Base-by-base conservation (phyloP, 2,329 filamentous ascomycete genomes). In the Diplodia sapinea region DNA sequence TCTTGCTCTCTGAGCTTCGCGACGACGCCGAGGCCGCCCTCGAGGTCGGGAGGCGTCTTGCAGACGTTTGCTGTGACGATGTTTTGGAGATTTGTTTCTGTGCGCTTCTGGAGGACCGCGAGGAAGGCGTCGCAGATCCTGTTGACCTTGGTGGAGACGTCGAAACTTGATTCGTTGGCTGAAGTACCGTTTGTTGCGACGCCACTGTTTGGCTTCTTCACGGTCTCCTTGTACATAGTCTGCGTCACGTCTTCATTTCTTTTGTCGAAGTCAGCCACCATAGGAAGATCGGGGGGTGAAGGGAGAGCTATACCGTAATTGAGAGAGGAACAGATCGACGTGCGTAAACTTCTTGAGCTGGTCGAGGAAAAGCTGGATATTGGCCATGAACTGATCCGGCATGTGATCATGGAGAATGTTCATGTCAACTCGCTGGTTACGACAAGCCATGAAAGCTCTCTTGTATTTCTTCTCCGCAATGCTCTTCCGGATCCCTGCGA, bases 401-500 rank as follows among this genome's bases (percentile, higher is more conserved):
- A 89, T 88, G 79, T 98, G 92, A 75, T 99, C 95, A 74, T 96
- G 94, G 2, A 99, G 83, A 69, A 99, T 94, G 75, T 99, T 99
- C 91, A 98, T 94, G 75, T 99, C 95, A 0, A 99, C 95, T 72
- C 96, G 88, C 77, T 99, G 96, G 26, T 89, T 94, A 62, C 95
- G 89, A 76, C 95, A 98, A 70, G 93, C 90, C 26, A 91, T 83
- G 76, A 97, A 99, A 0, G 95, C 95, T 63, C 87, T 88, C 59
- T 86, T 87, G 75, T 97, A 99, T 73, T 95, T 88, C 76, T 91
- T 91, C 38, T 86, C 83, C 65, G 93, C 90, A 63, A 99, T 92
- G 63, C 91, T 88, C 61, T 87, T 87, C 57, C 95, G 88, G 67
- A 99, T 96, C 31, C 93, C 94, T 1, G 93, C 93, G 59, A 99